Base-by-base conservation (phyloP, 2,329 filamentous ascomycete genomes). In the Cytospora chrysosperma region DNA sequence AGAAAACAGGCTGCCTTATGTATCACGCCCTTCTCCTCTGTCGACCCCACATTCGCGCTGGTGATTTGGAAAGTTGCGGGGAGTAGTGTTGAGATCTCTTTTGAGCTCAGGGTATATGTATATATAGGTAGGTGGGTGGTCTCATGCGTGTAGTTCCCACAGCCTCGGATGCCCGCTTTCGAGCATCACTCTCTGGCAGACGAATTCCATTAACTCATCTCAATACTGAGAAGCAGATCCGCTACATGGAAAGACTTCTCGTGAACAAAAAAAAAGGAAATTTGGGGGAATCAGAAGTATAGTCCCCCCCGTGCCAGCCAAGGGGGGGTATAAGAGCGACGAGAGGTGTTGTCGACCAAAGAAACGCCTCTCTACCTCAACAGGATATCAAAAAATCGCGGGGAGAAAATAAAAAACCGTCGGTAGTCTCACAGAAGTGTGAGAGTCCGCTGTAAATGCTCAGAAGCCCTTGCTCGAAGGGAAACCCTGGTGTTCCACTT, bases 331-430 rank as follows among this genome's bases (percentile, higher is more conserved):
- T 47, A 8, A 12, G n/a, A 21, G 43, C 43, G 43, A 47, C n/a
- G 43, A 47, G 43, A 47, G 43, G 43, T 47, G 43, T n/a, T n/a
- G 43, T 24, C 10, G 19, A 24, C 13, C 21, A 47, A 21, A 24
- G 43, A 49, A 52, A 54, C 27, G 58, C 26, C 58, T 40, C 58
- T 54, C 54, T 52, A 61, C 51, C 58, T 61, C 37, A n/a, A n/a
- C n/a, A 52, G 58, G 58, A 61, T 61, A 61, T 61, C 58, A 61
- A 61, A 55, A 40, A n/a, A n/a, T n/a, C n/a, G n/a, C n/a, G n/a
- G n/a, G n/a, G n/a, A n/a, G n/a, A n/a, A n/a, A n/a, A n/a, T n/a
- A n/a, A n/a, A n/a, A n/a, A 61, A 32, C 34, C n/a, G n/a, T 47
- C 19, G 43, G 43, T 47, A 47, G 43, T 47, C 43, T 47, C 43